Base-by-base conservation (phyloP, 225 moss, liverwort and hornwort genomes). In the Polytrichum commune region DNA sequence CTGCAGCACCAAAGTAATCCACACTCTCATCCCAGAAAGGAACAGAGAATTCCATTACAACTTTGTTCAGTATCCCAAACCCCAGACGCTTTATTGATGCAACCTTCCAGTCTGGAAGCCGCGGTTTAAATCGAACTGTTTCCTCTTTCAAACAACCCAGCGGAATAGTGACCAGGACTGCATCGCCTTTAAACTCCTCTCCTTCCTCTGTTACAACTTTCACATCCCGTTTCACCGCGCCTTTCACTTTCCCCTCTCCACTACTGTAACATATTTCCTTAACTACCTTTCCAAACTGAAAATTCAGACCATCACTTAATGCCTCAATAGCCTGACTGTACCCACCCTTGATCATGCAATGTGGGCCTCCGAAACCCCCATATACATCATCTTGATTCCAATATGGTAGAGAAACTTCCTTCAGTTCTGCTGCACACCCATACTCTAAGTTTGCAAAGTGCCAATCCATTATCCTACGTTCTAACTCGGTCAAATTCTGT, bases 371-470 rank as follows among this genome's bases (percentile, higher is more conserved):
- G 6, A 90, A 87, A 66, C 87, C 87, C 18, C 89, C 89, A 6
- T 89, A 89, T 0, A 89, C 86, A 71, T 90, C 90, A 68, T 90
- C 90, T 77, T 90, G 87, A 70, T 90, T 87, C 90, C 90, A 90
- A 19, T 87, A 90, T 22, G 86, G 90, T 27, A 90, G 74, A 7
- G 90, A 90, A 16, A 90, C 87, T 72, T 87, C 83, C 26, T 73
- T 82, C 77, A 87, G 64, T 73, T 90, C 80, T 19, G 87, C 87
- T 6, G 90, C 90, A 20, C 86, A 90, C 5, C 90, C 86, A 26
- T 87, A 87, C 67, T 90, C 90, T 2, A 90, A 76, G 61, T 87
- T 90, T 72, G 87, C 86, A 30, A 90, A 87, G 78, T 90, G 87
- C 90, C 90, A 90, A 29, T 90, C 87, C 90, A 90, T 87, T 27